Evolutionary conservation across 23 red algal species (phyloP), one percentile per base, ranked within the genome.

Genomic region (Gracilaria gracilis): DNA sequence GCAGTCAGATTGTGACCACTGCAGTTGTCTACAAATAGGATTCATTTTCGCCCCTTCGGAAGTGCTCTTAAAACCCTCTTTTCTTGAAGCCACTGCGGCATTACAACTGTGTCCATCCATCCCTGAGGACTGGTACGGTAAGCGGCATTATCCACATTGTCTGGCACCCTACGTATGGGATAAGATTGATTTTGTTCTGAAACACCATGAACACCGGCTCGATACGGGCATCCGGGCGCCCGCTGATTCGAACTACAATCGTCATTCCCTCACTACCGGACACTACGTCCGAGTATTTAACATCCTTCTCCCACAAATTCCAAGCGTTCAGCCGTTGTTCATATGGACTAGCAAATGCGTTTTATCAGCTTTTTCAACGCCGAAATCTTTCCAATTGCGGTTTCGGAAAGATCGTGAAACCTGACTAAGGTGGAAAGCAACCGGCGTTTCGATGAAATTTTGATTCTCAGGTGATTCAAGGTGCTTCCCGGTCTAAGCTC

Each of bases 271-370:
- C 55, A 12, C 57, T 53, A 2, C 80, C 80, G 3, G 33, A 83
- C 2, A 83, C 53, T 53, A 83, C 80, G 33, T 83, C 80, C 9
- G 31, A 3, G 54, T 65, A 83, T 47, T 83, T 83, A 9, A 83
- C 80, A 2, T 83, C n/a, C 9, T 65, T 65, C 4, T 61, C 80
- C 4, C 54, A 9, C 11, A 2, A 11, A 46, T 32, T 29, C n/a
- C 59, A 47, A 21, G 54, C 14, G 11, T 15, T 64, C 32, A 4
- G 64, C 80, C 80, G 16, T 61, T 65, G n/a, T 83, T 21, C 21
- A 62, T 34, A 34, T 83, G 40, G 24, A 83, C 38, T 66, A 39
- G 14, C 4, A 64, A 83, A 57, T 31, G 59, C 4, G 80, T 83
- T 66, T 83, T 25, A 46, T 83, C 80, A 7, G 54, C 59, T 6